Percentiles rank a stretch among this genome's conserved stretches.
These are phyloP conservation scores for Phialemonium atrogriseum DNA, from an alignment of 2,329 filamentous ascomycete species.

Conservation along the genomic window DNA sequence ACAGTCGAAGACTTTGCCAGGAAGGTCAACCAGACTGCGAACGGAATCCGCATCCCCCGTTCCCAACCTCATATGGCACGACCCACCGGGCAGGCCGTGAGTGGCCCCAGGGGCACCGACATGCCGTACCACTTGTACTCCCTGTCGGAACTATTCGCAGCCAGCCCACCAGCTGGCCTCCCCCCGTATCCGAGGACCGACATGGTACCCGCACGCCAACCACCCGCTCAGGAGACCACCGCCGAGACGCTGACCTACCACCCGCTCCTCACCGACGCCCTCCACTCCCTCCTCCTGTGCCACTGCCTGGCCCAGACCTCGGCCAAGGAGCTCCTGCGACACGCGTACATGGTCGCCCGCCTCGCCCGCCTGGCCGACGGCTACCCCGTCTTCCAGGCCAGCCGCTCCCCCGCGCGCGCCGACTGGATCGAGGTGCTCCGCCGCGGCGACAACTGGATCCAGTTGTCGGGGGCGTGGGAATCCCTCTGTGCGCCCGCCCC, in stretches of 20 bases:
- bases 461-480: constrained; percentile 60
- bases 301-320: constrained; percentile 77
- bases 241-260: constrained; percentile 69
- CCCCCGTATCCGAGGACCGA: constrained; percentile 55
- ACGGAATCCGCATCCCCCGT: constrained; percentile 34
- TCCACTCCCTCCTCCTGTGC: constrained; percentile 70
- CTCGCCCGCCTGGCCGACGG: constrained; percentile 67
- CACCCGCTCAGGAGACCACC: constrained; percentile 21
- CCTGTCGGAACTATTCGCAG: constrained; percentile 59
- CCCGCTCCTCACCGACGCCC: constrained; percentile 67
- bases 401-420: constrained; percentile 60
- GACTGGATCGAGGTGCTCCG: constrained; percentile 76
- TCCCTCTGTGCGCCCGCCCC: constrained; percentile 56
- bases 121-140: constrained; percentile 30
- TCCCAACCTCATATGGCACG: constrained; percentile 16
- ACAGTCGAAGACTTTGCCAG: constrained; percentile 48
- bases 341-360: constrained; percentile 74
- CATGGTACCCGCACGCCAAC: constrained; percentile 17
- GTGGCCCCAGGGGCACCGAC: no score
- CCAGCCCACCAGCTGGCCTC: constrained; percentile 56
- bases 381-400: constrained; percentile 71
- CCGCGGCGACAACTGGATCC: constrained; percentile 60
- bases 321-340: constrained; percentile 65
- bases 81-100: background rate
- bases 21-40: constrained; percentile 48